Conservation (phyloP, 2,329 filamentous ascomycete genomes). For the Aspergillus viridinutans region DNA sequence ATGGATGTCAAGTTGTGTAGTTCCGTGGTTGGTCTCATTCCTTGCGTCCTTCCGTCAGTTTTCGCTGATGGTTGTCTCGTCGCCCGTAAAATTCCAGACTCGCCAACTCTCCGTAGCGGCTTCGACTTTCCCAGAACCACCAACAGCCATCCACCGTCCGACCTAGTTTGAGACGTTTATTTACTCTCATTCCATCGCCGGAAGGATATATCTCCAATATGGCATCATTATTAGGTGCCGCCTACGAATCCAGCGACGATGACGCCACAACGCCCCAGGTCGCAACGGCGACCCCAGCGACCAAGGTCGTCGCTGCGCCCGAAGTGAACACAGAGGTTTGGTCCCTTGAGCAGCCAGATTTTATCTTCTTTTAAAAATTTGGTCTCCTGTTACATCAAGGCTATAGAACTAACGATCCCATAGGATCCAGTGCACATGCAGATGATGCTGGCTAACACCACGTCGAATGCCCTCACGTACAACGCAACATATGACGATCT, state of each 20-base stretch:
- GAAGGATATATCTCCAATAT: constrained; percentile 20
- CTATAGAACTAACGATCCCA: constrained; percentile 34
- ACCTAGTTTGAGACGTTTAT: constrained; percentile 6
- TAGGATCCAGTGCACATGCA: constrained; percentile 50
- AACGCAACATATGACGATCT: constrained; percentile 68
- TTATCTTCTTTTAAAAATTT: not conserved
- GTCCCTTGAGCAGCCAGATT: constrained; percentile 30
- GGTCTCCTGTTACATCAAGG: constrained; percentile 1
- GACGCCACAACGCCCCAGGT: constrained; percentile 29
- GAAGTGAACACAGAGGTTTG: constrained; percentile 56
- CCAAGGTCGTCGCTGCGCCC: constrained; percentile 46
- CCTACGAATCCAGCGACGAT: constrained; percentile 50
- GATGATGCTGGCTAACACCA: constrained; percentile 50
- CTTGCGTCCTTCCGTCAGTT: constrained; percentile 1
- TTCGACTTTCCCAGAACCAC: constrained; percentile 7
- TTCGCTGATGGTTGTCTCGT: constrained; percentile 22
- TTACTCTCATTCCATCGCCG: not conserved
- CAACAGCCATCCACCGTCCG: constrained; percentile 5
- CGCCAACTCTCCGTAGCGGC: not conserved
- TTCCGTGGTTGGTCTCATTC: not conserved
- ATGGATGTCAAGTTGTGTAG: not conserved
- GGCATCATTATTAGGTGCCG: constrained; percentile 42
- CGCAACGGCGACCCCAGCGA: constrained; percentile 27
- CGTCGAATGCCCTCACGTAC: constrained; percentile 48
- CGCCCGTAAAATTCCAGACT: constrained; percentile 31